Percentiles rank a stretch among this genome's conserved stretches.
phyloP scores from a whole-genome alignment of 345 rosid genomes.

The Rhizophora mangle region DNA sequence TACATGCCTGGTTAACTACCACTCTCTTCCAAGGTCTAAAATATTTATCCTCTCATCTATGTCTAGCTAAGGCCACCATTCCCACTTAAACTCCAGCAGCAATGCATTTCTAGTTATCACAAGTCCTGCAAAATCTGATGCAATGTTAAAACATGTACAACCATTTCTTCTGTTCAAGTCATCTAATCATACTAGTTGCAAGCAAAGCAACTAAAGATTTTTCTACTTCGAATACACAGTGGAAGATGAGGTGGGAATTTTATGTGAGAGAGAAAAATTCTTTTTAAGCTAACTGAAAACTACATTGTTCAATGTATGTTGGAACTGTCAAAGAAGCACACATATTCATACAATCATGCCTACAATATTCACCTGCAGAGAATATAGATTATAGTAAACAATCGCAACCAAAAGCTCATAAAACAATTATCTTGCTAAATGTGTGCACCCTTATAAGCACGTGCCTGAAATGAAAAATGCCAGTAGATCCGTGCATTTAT shows the following conservation, averaged over 20 bases:
- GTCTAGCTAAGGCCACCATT: background rate
- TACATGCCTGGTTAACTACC: background rate
- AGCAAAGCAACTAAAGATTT: background rate
- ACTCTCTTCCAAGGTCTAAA: conserved; percentile 1
- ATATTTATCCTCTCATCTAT: background rate
- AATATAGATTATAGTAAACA: conserved; percentile 30
- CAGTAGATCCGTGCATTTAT: conserved; percentile 41
- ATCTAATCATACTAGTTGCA: background rate
- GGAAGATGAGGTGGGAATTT: background rate
- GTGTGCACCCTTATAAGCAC: conserved; percentile 43
- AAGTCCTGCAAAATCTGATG: background rate
- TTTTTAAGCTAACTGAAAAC: conserved; percentile 13
- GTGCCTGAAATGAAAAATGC: conserved; percentile 42
- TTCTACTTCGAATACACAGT: too few relatives aligned
- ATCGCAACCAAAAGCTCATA: conserved; percentile 38
- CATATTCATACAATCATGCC: conserved; percentile 39
- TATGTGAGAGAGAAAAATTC: background rate
- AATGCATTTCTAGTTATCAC: conserved; percentile 1
- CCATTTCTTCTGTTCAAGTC: background rate
- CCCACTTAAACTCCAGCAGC: background rate
- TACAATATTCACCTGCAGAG: conserved; percentile 55
- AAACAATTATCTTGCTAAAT: conserved; percentile 36
- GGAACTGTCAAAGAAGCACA: conserved; percentile 34
- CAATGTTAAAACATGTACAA: background rate
- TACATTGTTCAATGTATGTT: conserved; percentile 28